Evolutionary conservation across 192 early-diverging fungal genomes (phyloP), one percentile per base, ranked within the genome.

Genomic region (Podila minutissima): DNA sequence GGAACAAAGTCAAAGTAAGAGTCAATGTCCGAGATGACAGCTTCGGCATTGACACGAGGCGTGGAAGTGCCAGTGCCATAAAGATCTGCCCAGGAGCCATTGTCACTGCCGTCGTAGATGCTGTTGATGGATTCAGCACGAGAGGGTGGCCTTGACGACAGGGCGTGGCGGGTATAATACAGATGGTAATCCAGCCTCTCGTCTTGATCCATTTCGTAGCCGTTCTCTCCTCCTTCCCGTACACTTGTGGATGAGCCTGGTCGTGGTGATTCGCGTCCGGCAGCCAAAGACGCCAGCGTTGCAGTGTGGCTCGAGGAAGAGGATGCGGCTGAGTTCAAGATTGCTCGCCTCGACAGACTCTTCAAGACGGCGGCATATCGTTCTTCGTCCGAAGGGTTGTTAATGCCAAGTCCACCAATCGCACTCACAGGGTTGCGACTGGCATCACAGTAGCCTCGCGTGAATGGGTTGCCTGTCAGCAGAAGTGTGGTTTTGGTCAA

Each of bases 401-500:
- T 69, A 67, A 81, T 55, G n/a, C 77, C 71, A 26, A 81, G 55
- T 6, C 77, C 77, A 10, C 71, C 71, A 65, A 73, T 73, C 13
- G 64, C 77, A 62, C 71, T 69, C 20, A 72, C 67, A 41, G 77
- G 77, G 22, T 72, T 81, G 10, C 71, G 33, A 38, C 49, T 61
- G 11, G 71, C 71, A 33, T 81, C 77, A 37, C 77, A 81, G 67
- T 81, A 69, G 28, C 77, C 77, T 51, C 84, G 68, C 20, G 87
- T 87, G 66, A 89, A 67, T 1, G 87, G 87, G 38, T 89, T 89
- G 4, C 87, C 87, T 15, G 84, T 89, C 31, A 89, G 76, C 19
- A 89, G 67, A 3, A 89, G 62, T 0, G 87, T 87, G 0, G 85
- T 85, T 46, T 82, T 84, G 64, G 59, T 85, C 58, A 74, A 59